Conservation (phyloP, 1,139 yeast species). For the Meyerozyma athensensis region DNA sequence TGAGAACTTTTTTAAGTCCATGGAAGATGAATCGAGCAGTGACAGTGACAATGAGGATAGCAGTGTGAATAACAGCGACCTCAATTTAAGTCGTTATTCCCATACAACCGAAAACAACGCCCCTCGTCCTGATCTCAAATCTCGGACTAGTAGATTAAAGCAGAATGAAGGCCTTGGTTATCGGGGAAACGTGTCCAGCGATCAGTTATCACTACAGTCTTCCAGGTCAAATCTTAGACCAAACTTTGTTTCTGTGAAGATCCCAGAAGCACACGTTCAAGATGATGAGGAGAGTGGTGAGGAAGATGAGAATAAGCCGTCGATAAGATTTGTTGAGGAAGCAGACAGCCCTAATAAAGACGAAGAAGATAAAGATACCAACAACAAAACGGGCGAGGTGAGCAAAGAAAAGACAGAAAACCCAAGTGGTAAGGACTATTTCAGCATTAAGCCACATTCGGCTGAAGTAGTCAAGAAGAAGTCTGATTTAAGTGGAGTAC, state of each 20-base stretch:
- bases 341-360: constrained; percentile 11
- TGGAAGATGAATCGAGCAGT: constrained; percentile 24
- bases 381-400: background rate
- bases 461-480: background rate
- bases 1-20: constrained; percentile 23
- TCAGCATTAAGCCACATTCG: background rate
- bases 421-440: background rate
- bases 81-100: background rate
- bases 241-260: constrained; percentile 71
- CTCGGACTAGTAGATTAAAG: constrained; percentile 3
- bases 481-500: constrained; percentile 4
- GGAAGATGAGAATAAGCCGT: constrained; percentile 20
- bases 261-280: constrained; percentile 67
- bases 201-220: constrained; percentile 28
- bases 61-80: constrained; percentile 1
- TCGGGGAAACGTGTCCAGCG: constrained; percentile 11
- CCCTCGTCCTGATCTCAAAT: constrained; percentile 4
- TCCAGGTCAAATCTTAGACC: constrained; percentile 48
- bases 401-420: background rate
- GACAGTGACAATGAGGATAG: constrained; percentile 21
- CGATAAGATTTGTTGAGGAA: constrained; percentile 30
- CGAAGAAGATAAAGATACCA: constrained; percentile 7
- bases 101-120: constrained; percentile 12
- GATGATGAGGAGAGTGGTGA: constrained; percentile 51
- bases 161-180: constrained; percentile 2